phyloP scores from a whole-genome alignment of 441 rosid genomes.

The Adansonia rubrostipa region DNA sequence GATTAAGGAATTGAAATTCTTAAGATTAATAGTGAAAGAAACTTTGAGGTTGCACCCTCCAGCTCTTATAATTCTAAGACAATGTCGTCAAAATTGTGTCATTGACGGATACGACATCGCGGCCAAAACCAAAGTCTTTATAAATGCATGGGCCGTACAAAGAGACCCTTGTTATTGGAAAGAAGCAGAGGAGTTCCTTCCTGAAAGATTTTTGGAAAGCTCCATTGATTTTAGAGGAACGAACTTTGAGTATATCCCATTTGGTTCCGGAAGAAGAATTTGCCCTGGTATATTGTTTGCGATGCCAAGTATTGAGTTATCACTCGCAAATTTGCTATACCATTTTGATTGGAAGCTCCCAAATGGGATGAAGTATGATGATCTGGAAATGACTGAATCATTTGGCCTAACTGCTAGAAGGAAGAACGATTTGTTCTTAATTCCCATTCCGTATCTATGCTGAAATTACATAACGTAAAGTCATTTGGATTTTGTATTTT shows the following conservation, averaged over 20 bases:
- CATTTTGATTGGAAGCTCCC: slow-evolving; percentile 53
- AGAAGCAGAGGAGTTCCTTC: slow-evolving; percentile 36
- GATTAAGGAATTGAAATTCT: slow-evolving; percentile 9
- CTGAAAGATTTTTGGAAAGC: slow-evolving; percentile 32
- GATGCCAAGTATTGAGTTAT: neutral
- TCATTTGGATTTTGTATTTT: no score
- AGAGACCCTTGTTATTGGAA: slow-evolving; percentile 41
- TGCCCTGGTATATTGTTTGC: slow-evolving; percentile 37
- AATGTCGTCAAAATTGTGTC: neutral
- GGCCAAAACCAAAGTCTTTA: slow-evolving; percentile 6
- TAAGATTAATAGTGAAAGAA: neutral
- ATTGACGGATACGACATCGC: slow-evolving; percentile 24
- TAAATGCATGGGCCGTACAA: slow-evolving; percentile 45
- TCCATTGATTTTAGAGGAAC: slow-evolving; percentile 34
- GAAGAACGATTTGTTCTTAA: slow-evolving; percentile 17
- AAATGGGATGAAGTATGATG: slow-evolving; percentile 27
- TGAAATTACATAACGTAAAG: no score
- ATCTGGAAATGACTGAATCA: slow-evolving; percentile 35
- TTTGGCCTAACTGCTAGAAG: slow-evolving; percentile 25
- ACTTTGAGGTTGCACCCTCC: neutral
- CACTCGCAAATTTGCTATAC: slow-evolving; percentile 35
- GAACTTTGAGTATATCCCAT: slow-evolving; percentile 38
- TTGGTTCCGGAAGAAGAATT: slow-evolving; percentile 44
- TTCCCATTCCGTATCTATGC: neutral
- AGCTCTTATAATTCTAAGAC: neutral